Evolutionary conservation across 805 yeast species (phyloP), one percentile per base, ranked within the genome.

Genomic region (Suhomyces sp.): DNA sequence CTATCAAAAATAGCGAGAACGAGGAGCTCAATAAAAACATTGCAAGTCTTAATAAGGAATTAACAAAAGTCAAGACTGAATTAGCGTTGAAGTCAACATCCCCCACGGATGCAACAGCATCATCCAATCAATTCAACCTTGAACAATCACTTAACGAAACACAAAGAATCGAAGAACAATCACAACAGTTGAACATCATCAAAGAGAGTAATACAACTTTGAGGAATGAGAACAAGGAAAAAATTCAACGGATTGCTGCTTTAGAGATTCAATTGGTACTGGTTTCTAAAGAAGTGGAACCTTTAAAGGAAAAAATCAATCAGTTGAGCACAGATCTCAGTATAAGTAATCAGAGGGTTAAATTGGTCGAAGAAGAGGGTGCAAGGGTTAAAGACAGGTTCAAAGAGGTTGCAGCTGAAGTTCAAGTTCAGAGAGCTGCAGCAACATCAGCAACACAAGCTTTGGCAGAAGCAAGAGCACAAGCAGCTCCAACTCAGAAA

Each of bases 181-280:
- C 81, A 33, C 73, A 79, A 38, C 41, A 82, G 43, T 55, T 83
- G 54, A 78, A 76, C 46, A 62, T 82, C 17, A 56, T 83, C 36
- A 68, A 84, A 34, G 91, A 83, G 54, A 81, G 87, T 47, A 83
- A 83, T 47, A 61, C 69, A 6, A 74, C 85, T 2, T 64, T 83
- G 44, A 70, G 90, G 33, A 64, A 65, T 36, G 86, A 81, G 35
- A 60, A 68, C 36, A 42, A 40, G 12, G 39, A 34, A 10, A 54
- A 51, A 25, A 28, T 48, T 11, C 44, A 48, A 18, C 51, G 42
- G 16, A 42, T 65, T 24, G 38, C 42, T 25, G 55, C 54, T 5
- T 62, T 81, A 25, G 76, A 77, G 47, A 31, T 41, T 2, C 58
- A 70, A 41, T 34, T 77, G 11, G 49, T 51, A 3, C 45, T 39